Conservation (phyloP, 345 rosid species). For the Moricandia moricandioides region DNA sequence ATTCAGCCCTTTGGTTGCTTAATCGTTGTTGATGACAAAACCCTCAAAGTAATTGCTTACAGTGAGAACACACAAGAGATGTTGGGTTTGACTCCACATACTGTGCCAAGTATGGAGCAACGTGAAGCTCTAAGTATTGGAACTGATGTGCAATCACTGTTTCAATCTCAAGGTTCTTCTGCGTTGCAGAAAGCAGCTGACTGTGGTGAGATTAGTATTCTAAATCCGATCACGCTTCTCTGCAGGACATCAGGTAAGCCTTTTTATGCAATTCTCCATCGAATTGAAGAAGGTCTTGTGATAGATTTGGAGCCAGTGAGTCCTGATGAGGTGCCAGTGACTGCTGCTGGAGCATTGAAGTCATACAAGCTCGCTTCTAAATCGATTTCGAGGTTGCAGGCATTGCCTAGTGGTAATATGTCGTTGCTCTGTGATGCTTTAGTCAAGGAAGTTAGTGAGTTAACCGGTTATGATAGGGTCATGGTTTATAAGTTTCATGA, state of each 20-base stretch:
- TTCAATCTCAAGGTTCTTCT: conserved; percentile 52
- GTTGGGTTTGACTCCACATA: conserved; percentile 68
- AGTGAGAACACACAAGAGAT: conserved; percentile 78
- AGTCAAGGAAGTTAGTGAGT: conserved; percentile 71
- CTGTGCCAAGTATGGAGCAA: conserved; percentile 75
- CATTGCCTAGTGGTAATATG: conserved; percentile 62
- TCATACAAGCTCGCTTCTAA: conserved; percentile 83
- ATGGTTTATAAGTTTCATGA: conserved; percentile 88
- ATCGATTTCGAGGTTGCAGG: conserved; percentile 78
- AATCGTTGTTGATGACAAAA: conserved; percentile 67
- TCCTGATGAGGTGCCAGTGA: conserved; percentile 74
- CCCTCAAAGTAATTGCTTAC: conserved; percentile 55
- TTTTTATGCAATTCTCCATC: conserved; percentile 74
- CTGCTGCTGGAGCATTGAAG: conserved; percentile 79
- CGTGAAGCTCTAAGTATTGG: conserved; percentile 62
- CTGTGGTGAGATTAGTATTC: conserved; percentile 64
- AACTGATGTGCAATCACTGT: conserved; percentile 58
- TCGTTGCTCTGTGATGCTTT: conserved; percentile 58
- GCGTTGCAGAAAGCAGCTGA: conserved; percentile 71
- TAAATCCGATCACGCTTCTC: conserved; percentile 71
- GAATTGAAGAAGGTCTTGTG: conserved; percentile 66
- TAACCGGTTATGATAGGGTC: conserved; percentile 80
- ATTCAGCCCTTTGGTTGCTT: conserved; percentile 83
- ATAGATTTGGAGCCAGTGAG: conserved; percentile 82
- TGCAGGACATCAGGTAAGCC: conserved; percentile 68